Evolutionary conservation across 176 grass and related monocot species (phyloP).

Genomic region (Cenchrus americanus): DNA sequence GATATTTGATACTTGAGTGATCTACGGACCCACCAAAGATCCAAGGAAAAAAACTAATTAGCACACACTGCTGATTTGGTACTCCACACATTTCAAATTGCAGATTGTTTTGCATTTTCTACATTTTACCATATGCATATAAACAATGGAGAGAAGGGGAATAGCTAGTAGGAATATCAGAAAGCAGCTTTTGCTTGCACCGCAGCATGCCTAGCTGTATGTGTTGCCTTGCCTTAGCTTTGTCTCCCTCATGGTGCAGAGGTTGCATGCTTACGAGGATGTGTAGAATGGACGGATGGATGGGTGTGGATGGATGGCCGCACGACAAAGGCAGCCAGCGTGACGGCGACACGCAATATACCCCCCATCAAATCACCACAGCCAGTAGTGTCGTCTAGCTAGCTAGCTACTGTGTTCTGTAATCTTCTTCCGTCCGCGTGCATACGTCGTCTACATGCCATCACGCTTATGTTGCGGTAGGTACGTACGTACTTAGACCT

Average conservation of each 20-base stretch:
- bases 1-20: too few species aligned
- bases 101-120: too few species aligned
- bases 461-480: constrained; percentile 33
- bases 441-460: constrained; percentile 3
- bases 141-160: too few species aligned
- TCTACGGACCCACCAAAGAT: too few species aligned
- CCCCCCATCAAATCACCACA: constrained; percentile 17
- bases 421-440: background rate
- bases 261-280: background rate
- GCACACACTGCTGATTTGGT: too few species aligned
- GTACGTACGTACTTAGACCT: background rate
- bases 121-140: too few species aligned
- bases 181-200: background rate
- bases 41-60: too few species aligned
- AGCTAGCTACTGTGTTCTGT: background rate
- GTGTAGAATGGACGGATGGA: background rate
- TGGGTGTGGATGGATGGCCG: too few species aligned
- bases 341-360: constrained; percentile 40
- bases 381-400: background rate
- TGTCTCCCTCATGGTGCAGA: background rate
- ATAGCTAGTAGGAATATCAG: background rate
- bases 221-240: background rate
- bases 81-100: too few species aligned
- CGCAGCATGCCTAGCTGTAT: background rate
- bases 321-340: constrained; percentile 29